A percentile compares a stretch with the other conserved stretches of the same genome.
Conservation (phyloP, 176 grass and related monocot species). For the Hordeum marinum region DNA sequence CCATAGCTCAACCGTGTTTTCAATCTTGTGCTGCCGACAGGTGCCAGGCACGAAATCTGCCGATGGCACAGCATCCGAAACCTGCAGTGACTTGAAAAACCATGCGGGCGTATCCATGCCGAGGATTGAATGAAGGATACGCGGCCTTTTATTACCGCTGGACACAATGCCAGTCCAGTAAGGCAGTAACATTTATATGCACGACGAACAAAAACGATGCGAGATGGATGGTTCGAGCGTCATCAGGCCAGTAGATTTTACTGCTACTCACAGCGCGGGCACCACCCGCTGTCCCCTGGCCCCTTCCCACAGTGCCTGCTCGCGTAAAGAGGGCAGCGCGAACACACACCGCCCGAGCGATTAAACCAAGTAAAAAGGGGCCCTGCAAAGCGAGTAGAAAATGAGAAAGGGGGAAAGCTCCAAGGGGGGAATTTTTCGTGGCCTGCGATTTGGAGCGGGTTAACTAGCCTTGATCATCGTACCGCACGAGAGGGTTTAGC, state of each 20-base stretch:
- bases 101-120: neutral
- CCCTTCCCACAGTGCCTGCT: slow-evolving; percentile 1
- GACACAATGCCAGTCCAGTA: neutral
- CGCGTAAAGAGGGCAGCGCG: neutral
- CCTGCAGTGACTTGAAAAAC: neutral
- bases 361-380: slow-evolving; percentile 3
- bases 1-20: neutral
- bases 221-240: neutral
- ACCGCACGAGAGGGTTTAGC: slow-evolving; percentile 28
- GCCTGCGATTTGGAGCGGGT: neutral
- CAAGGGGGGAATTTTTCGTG: slow-evolving; percentile 34
- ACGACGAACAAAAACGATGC: neutral
- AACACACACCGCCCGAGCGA: neutral
- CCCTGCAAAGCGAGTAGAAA: slow-evolving; percentile 7
- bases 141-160: neutral
- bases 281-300: slow-evolving; percentile 23
- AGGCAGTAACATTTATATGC: neutral
- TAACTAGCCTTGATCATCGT: slow-evolving; percentile 4
- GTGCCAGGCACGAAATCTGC: neutral
- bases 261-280: neutral
- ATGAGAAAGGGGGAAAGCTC: neutral
- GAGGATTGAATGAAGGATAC: too few relatives aligned
- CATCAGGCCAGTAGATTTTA: neutral
- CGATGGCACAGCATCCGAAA: neutral
- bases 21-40: neutral